A percentile compares a stretch with the other conserved stretches of the same genome.
Conservation (phyloP, 257 asterid species). For the Ligustrum vulgare region DNA sequence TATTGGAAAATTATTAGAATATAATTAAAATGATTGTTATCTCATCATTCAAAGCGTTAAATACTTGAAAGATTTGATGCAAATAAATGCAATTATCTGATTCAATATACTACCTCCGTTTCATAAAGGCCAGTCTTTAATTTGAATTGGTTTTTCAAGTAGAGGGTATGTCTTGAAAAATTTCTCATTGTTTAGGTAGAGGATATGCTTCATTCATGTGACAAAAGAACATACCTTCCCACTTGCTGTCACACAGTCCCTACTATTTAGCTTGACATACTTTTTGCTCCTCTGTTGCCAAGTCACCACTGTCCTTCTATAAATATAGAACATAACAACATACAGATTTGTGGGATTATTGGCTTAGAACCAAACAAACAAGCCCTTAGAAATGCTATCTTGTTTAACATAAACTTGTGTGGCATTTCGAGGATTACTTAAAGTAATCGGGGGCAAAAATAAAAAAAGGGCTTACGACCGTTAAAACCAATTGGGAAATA, state of each 20-base stretch:
- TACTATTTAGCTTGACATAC: constrained; percentile 84
- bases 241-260: constrained; percentile 93
- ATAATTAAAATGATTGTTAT: background rate
- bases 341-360: too few relatives aligned
- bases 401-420: too few relatives aligned
- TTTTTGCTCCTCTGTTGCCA: constrained; percentile 84
- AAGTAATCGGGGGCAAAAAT: too few relatives aligned
- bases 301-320: background rate
- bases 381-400: too few relatives aligned
- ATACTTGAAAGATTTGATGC: background rate
- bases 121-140: background rate
- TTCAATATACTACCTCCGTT: background rate
- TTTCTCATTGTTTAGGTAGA: background rate
- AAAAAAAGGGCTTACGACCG: too few relatives aligned
- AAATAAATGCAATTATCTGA: background rate
- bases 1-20: background rate
- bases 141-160: background rate
- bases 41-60: background rate
- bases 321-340: constrained; percentile 9
- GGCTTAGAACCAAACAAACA: too few relatives aligned
- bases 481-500: too few relatives aligned
- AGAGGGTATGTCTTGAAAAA: background rate
- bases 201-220: background rate
- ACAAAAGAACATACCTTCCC: constrained; percentile 66
- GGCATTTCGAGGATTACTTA: too few relatives aligned